Evolutionary conservation across 176 grass and related monocot genomes (phyloP).

Genomic region (Guadua angustifolia): DNA sequence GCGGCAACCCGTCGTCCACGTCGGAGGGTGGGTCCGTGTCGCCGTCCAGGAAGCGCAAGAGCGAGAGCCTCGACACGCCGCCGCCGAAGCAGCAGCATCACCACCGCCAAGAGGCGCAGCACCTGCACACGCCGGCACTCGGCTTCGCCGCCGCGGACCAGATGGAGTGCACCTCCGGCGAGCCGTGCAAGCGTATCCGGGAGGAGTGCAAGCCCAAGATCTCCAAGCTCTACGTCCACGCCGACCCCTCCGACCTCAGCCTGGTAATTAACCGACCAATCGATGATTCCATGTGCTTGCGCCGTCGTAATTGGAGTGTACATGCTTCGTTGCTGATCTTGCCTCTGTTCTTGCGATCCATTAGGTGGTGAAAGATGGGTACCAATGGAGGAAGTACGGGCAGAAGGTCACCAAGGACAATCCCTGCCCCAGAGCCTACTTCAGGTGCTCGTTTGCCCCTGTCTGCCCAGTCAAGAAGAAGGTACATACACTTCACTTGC

Average conservation of each 20-base stretch:
- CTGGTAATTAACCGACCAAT: conserved; percentile 41
- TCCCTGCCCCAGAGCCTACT: conserved; percentile 87
- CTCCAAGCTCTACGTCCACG: conserved; percentile 64
- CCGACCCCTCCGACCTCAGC: conserved; percentile 67
- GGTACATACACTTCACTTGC: conserved; percentile 37
- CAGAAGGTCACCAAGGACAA: conserved; percentile 98
- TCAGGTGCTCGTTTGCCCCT: conserved; percentile 83
- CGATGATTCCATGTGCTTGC: background rate
- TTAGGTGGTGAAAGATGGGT: conserved; percentile 83
- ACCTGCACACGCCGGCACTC: background rate
- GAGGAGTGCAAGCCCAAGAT: conserved; percentile 60
- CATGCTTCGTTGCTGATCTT: background rate
- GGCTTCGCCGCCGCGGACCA: background rate
- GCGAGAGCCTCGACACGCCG: conserved; percentile 48
- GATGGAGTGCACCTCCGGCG: conserved; percentile 62
- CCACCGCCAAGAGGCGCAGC: background rate
- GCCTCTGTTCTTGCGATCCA: background rate
- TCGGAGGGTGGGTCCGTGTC: conserved; percentile 78
- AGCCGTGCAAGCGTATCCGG: conserved; percentile 60
- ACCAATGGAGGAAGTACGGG: conserved; percentile 94
- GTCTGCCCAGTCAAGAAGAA: conserved; percentile 89
- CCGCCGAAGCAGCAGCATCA: conserved; percentile 28
- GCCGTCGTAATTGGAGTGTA: background rate
- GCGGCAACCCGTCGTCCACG: conserved; percentile 41
- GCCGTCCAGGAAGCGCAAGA: conserved; percentile 77